Evolutionary conservation across 2,329 filamentous ascomycete genomes (phyloP).

Genomic region (Arthrobotrys conoides): DNA sequence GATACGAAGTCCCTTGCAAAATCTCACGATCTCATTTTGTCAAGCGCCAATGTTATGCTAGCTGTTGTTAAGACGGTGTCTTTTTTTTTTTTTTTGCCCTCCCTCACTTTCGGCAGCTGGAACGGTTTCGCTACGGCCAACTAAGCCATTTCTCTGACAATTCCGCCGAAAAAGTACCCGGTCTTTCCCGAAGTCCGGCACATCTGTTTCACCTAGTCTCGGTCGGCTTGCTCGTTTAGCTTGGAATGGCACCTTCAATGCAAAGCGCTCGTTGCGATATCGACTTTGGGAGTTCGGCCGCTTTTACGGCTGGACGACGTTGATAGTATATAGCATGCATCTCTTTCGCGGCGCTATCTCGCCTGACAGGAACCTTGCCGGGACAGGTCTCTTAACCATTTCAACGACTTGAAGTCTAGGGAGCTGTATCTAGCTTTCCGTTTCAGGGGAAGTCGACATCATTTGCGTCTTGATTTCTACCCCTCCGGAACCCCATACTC

Average conservation of each 20-base stretch:
- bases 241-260: slow-evolving; percentile 7
- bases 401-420: background rate
- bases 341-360: slow-evolving; percentile 18
- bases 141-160: slow-evolving; percentile 47
- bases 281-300: background rate
- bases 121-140: slow-evolving; percentile 40
- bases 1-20: slow-evolving; percentile 6
- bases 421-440: background rate
- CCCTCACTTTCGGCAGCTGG: slow-evolving; percentile 58
- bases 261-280: slow-evolving; percentile 5
- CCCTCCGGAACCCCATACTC: background rate
- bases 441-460: background rate
- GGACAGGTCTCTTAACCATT: slow-evolving; percentile 4
- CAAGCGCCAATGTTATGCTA: slow-evolving; percentile 5
- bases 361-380: slow-evolving; percentile 16
- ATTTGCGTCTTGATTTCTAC: background rate
- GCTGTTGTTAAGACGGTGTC: slow-evolving; percentile 25
- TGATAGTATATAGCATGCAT: slow-evolving; percentile 1
- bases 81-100: slow-evolving; percentile 33
- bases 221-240: slow-evolving; percentile 39
- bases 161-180: slow-evolving; percentile 60
- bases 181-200: slow-evolving; percentile 59
- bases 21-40: slow-evolving; percentile 26
- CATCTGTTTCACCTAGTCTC: slow-evolving; percentile 36
- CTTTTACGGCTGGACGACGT: background rate